Conservation (phyloP, 108 stramenopile species). For the Fistulifera pelliculosa region DNA sequence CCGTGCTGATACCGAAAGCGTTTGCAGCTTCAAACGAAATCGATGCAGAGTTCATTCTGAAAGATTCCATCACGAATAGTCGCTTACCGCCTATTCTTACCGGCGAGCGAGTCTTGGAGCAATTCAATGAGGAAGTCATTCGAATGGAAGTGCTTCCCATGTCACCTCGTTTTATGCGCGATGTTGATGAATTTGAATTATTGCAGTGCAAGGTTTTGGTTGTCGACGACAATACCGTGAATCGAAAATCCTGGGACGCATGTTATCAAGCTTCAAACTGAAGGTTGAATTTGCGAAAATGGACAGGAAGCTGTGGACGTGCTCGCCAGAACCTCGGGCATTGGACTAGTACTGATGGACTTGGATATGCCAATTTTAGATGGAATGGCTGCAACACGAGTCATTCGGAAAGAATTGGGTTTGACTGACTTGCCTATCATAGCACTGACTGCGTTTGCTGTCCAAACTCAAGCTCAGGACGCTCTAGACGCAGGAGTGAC, state of each 20-base stretch:
- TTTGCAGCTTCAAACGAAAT: not conserved
- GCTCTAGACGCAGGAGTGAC: conserved; percentile 16
- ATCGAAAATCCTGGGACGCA: conserved; percentile 22
- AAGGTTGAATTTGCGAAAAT: conserved; percentile 16
- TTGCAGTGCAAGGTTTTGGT: conserved; percentile 33
- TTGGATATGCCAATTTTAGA: conserved; percentile 68
- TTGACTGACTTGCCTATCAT: conserved; percentile 16
- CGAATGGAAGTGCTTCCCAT: no score
- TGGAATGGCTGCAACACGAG: conserved; percentile 45
- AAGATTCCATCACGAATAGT: not conserved
- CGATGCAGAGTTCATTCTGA: not conserved
- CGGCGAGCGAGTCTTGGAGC: not conserved
- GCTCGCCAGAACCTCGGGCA: conserved; percentile 4
- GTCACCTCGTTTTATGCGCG: no score
- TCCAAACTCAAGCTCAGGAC: conserved; percentile 10
- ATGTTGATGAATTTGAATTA: no score
- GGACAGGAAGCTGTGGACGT: conserved; percentile 41
- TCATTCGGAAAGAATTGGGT: conserved; percentile 14
- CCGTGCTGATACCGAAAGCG: not conserved
- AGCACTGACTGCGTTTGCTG: conserved; percentile 24
- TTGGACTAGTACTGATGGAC: conserved; percentile 50
- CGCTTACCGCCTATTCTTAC: not conserved
- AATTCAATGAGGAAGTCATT: not conserved
- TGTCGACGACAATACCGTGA: conserved; percentile 39
- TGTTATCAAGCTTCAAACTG: conserved; percentile 16